Base-by-base conservation (phyloP, 441 rosid genomes). In the Geranium incanum region DNA sequence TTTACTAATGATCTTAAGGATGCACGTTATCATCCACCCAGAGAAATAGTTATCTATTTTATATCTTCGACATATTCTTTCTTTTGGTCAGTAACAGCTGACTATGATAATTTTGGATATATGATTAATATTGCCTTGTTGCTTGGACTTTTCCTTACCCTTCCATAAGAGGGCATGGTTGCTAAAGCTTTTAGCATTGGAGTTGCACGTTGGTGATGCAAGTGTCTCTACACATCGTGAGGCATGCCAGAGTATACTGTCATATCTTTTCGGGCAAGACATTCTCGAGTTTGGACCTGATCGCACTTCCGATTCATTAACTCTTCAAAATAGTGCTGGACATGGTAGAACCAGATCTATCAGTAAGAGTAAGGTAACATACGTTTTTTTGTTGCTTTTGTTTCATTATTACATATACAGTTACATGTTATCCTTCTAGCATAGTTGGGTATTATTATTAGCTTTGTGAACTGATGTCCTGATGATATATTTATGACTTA, bases 121-220 rank as follows among this genome's bases (percentile, higher is more conserved):
- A 70, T 52, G 6, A 36, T 67, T 80, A 68, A 63, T 57, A 5
- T 73, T 70, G 52, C 77, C 68, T 67, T 71, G 21, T 59, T 52
- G 11, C 66, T 75, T 18, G 48, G 69, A 6, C 23, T 67, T 67
- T 67, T 15, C 52, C 28, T 37, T 67, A 37, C 36, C 76, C 71
- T 55, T 74, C 80, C 69, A 36, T n/a, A 77, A 93, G 99, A 89
- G 98, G 82, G 96, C 97, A 38, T 95, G 99, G 99, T 85, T 95
- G 48, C 79, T 90, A 83, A 90, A 95, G 86, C 97, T 95, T 77
- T 86, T 92, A 77, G 93, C 95, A 74, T 72, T 89, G 78, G 97
- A 89, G 72, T 79, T 95, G 86, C 97, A 92, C 81, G 79, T 85
- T 82, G 92, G 92, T 76, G 87, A 86, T 81, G 80, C 79, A 71